Conservation (phyloP, 192 early-diverging fungal species). For the Rhizophlyctis rosea region DNA sequence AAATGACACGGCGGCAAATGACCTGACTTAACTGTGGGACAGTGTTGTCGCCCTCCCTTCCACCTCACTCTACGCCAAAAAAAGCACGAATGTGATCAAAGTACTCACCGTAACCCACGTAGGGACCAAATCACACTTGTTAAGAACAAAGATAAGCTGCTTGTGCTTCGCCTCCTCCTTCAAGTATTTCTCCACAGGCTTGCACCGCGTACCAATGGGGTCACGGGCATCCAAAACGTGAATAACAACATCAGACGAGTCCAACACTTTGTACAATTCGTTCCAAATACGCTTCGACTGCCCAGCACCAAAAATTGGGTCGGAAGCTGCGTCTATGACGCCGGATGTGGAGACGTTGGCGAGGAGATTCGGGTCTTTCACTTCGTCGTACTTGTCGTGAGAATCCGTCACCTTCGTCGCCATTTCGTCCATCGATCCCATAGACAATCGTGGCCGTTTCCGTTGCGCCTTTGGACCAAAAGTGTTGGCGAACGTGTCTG, state of each 20-base stretch:
- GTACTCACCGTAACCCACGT: conserved; percentile 91
- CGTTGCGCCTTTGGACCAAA: conserved; percentile 95
- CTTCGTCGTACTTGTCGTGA: conserved; percentile 29
- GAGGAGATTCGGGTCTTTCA: conserved; percentile 70
- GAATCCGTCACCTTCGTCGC: conserved; percentile 63
- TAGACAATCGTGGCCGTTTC: conserved; percentile 84
- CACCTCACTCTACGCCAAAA: not conserved
- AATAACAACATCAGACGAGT: conserved; percentile 90
- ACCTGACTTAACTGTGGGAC: conserved; percentile 58
- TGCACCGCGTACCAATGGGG: conserved; percentile 93
- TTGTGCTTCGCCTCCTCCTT: conserved; percentile 94
- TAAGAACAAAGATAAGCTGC: conserved; percentile 92
- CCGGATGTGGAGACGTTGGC: conserved; percentile 59
- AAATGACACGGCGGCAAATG: conserved; percentile 12
- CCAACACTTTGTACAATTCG: conserved; percentile 94
- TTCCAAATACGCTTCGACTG: conserved; percentile 98
- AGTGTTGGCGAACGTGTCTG: conserved; percentile 85
- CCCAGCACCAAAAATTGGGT: conserved; percentile 89
- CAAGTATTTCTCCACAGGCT: conserved; percentile 85
- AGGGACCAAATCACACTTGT: conserved; percentile 98
- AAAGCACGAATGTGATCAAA: conserved; percentile 4
- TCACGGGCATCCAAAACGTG: conserved; percentile 99
- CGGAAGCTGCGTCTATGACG: conserved; percentile 67
- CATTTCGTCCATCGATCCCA: conserved; percentile 76
- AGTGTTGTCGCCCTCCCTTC: not conserved